These are phyloP conservation scores for Zarea fungicola DNA, from an alignment of 2,329 filamentous ascomycete genomes.

Conservation along the genomic window DNA sequence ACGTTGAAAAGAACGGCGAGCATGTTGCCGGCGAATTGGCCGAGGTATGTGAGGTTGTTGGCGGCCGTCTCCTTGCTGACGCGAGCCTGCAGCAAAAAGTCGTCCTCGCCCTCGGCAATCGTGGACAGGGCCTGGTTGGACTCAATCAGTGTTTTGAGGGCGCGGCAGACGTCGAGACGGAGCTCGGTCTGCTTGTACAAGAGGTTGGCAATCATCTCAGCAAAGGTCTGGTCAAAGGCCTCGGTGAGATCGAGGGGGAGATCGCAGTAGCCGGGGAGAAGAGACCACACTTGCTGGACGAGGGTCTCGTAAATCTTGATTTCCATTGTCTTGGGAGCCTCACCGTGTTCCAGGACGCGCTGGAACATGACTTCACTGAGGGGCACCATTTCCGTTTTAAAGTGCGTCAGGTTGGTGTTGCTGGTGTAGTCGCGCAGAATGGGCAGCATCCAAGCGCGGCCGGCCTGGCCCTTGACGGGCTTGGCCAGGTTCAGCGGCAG, in stretches of 20 bases:
- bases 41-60: constrained; percentile 77
- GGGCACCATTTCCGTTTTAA: constrained; percentile 79
- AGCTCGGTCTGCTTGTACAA: constrained; percentile 89
- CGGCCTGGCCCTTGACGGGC: constrained; percentile 70
- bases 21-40: constrained; percentile 77
- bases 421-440: constrained; percentile 83
- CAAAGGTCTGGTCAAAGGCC: constrained; percentile 81
- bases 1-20: constrained; percentile 98
- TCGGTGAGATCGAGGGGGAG: constrained; percentile 72
- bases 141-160: constrained; percentile 80
- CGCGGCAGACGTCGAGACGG: constrained; percentile 80
- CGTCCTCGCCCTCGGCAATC: constrained; percentile 62
- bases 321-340: constrained; percentile 86
- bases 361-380: constrained; percentile 89
- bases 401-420: constrained; percentile 83
- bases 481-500: constrained; percentile 81
- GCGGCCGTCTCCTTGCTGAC: constrained; percentile 69
- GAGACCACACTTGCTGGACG: constrained; percentile 92
- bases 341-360: constrained; percentile 74
- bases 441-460: constrained; percentile 91
- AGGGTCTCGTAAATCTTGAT: constrained; percentile 97
- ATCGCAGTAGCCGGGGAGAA: constrained; percentile 91
- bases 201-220: constrained; percentile 84
- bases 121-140: constrained; percentile 79
- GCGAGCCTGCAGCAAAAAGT: constrained; percentile 71